Evolutionary conservation across 2,329 filamentous ascomycete species (phyloP).

Genomic region (Ambrosiella beaveri): DNA sequence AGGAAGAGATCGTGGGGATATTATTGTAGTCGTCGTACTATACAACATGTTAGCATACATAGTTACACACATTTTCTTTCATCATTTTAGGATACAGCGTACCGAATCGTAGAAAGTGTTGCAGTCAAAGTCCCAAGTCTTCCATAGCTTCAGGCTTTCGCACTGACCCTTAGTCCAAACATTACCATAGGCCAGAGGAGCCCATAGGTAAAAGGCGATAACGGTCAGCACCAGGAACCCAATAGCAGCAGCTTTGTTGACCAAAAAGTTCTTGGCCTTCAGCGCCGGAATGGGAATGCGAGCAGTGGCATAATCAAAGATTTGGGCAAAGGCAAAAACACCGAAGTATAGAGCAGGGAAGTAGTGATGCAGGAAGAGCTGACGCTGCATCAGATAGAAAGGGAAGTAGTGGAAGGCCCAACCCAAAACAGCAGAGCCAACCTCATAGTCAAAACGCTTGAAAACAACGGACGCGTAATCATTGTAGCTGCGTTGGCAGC

Average conservation of each 20-base stretch:
- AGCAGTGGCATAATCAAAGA: slow-evolving; percentile 68
- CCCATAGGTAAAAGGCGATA: slow-evolving; percentile 65
- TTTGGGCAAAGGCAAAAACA: slow-evolving; percentile 73
- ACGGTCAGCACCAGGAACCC: slow-evolving; percentile 58
- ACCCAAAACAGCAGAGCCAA: slow-evolving; percentile 74
- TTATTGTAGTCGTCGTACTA: slow-evolving; percentile 34
- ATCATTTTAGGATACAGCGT: slow-evolving; percentile 31
- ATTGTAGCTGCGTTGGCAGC: slow-evolving; percentile 84
- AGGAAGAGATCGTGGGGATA: slow-evolving; percentile 15
- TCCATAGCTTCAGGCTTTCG: slow-evolving; percentile 69
- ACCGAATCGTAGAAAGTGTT: slow-evolving; percentile 78
- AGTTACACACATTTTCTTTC: neutral
- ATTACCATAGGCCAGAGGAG: slow-evolving; percentile 84
- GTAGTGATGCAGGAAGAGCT: slow-evolving; percentile 97
- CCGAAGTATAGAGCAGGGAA: slow-evolving; percentile 94
- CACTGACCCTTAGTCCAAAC: slow-evolving; percentile 83
- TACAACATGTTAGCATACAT: slow-evolving; percentile 2
- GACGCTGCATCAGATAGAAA: slow-evolving; percentile 94
- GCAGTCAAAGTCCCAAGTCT: slow-evolving; percentile 95
- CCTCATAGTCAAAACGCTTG: slow-evolving; percentile 95
- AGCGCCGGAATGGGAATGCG: slow-evolving; percentile 53
- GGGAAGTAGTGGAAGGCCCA: slow-evolving; percentile 99
- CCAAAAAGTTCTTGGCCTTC: slow-evolving; percentile 44
- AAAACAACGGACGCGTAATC: slow-evolving; percentile 72
- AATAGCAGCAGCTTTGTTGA: slow-evolving; percentile 59